These are phyloP conservation scores for Cyclotella choctawhatcheeana DNA, from an alignment of 108 stramenopile genomes.

Conservation along the genomic window DNA sequence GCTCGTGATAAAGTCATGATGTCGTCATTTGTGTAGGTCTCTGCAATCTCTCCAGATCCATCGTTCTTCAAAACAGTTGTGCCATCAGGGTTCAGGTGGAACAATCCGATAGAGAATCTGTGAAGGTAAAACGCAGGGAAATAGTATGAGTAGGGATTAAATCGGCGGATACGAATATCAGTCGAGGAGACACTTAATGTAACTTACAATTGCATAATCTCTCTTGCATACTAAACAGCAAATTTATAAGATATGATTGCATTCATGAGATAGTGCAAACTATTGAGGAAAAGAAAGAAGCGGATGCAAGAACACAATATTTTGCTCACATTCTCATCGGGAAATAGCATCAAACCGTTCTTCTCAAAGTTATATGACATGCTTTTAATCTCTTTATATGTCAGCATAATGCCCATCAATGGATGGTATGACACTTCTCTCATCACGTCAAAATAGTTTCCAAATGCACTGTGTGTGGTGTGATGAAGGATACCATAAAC, in stretches of 20 bases:
- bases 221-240: too few relatives aligned
- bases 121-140: too few relatives aligned
- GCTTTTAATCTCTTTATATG: constrained; percentile 41
- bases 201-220: constrained; percentile 20
- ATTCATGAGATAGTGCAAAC: constrained; percentile 28
- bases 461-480: constrained; percentile 52
- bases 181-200: too few relatives aligned
- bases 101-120: constrained; percentile 52
- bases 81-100: constrained; percentile 54
- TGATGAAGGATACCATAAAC: too few relatives aligned
- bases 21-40: constrained; percentile 52
- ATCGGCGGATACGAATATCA: too few relatives aligned
- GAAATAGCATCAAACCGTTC: constrained; percentile 26
- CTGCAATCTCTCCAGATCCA: constrained; percentile 22
- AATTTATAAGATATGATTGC: neutral
- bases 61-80: constrained; percentile 41
- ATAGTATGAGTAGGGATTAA: too few relatives aligned
- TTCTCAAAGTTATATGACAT: constrained; percentile 37
- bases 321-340: constrained; percentile 57
- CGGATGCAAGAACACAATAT: constrained; percentile 1
- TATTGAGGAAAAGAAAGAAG: neutral
- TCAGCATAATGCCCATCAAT: constrained; percentile 49
- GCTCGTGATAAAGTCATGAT: constrained; percentile 45
- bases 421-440: constrained; percentile 43
- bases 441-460: constrained; percentile 42